phyloP scores from a whole-genome alignment of 805 yeast genomes.

The Pichia paraexigua region DNA sequence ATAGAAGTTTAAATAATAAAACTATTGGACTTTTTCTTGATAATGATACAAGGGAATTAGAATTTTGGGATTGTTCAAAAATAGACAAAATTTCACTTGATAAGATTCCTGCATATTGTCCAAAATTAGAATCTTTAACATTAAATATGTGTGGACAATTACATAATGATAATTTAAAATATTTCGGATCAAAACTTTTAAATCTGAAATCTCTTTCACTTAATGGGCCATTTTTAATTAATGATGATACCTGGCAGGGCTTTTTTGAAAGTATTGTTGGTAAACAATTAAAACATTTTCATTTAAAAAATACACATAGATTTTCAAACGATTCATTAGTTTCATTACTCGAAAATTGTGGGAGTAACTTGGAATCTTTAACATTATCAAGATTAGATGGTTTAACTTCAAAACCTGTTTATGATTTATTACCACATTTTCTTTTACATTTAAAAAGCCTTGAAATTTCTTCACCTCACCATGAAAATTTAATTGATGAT shows the following conservation, averaged over 20 bases:
- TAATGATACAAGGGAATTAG: conserved; percentile 46
- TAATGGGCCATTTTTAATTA: conserved; percentile 86
- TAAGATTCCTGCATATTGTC: conserved; percentile 71
- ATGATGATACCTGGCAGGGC: conserved; percentile 66
- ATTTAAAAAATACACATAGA: conserved; percentile 75
- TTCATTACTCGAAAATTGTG: conserved; percentile 53
- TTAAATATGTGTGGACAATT: conserved; percentile 91
- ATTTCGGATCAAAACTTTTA: conserved; percentile 51
- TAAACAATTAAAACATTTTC: conserved; percentile 46
- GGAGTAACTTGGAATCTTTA: conserved; percentile 45
- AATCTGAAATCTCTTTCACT: conserved; percentile 49
- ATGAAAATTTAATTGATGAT: conserved; percentile 60
- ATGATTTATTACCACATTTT: conserved; percentile 59
- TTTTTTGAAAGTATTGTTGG: conserved; percentile 55
- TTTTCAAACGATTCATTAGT: conserved; percentile 61
- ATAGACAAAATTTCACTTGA: conserved; percentile 57
- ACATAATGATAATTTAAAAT: conserved; percentile 64
- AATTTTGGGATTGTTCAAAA: conserved; percentile 90
- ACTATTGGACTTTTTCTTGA: conserved; percentile 71
- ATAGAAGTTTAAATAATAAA: conserved; percentile 65
- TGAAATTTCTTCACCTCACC: conserved; percentile 61
- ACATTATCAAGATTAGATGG: conserved; percentile 69
- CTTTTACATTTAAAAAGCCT: conserved; percentile 46
- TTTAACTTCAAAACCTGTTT: conserved; percentile 46
- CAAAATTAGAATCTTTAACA: conserved; percentile 55